Evolutionary conservation across 2,329 filamentous ascomycete genomes (phyloP).

Genomic region (Hortaea sp.): DNA sequence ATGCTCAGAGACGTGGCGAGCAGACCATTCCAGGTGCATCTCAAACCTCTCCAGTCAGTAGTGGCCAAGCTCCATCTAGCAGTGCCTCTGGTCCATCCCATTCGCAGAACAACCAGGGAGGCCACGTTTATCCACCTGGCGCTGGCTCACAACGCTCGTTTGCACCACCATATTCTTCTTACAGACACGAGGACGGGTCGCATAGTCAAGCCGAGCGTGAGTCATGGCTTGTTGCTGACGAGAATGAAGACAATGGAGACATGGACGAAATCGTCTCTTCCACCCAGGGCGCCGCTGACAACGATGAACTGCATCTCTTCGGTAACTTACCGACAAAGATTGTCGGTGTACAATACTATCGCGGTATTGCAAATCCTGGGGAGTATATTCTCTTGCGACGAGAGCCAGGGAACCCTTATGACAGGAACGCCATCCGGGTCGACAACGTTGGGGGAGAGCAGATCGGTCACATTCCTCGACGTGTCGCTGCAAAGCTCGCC

Average conservation of each 20-base stretch:
- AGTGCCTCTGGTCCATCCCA: background rate
- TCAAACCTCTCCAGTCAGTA: background rate
- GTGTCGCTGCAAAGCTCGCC: constrained; percentile 59
- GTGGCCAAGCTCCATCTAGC: background rate
- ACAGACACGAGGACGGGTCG: background rate
- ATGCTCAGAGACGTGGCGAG: background rate
- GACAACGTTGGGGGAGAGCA: constrained; percentile 65
- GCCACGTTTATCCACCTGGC: too few relatives aligned
- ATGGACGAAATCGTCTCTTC: constrained; percentile 23
- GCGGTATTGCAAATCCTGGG: constrained; percentile 50
- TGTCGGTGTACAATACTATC: constrained; percentile 54
- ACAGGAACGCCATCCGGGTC: constrained; percentile 66
- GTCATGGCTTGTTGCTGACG: constrained; percentile 12
- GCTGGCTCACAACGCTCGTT: background rate
- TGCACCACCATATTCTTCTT: background rate
- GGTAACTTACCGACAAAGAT: constrained; percentile 43
- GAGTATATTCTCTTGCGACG: constrained; percentile 54
- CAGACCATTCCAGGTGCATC: background rate
- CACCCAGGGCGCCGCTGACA: constrained; percentile 19
- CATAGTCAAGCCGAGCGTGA: constrained; percentile 14
- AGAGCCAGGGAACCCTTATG: constrained; percentile 55
- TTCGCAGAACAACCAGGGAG: background rate
- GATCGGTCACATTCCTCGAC: constrained; percentile 67
- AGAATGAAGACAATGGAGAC: constrained; percentile 15
- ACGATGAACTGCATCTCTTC: constrained; percentile 18